phyloP scores from a whole-genome alignment of 1,284 basidiomycete genomes.

The Heterobasidion irregulare region DNA sequence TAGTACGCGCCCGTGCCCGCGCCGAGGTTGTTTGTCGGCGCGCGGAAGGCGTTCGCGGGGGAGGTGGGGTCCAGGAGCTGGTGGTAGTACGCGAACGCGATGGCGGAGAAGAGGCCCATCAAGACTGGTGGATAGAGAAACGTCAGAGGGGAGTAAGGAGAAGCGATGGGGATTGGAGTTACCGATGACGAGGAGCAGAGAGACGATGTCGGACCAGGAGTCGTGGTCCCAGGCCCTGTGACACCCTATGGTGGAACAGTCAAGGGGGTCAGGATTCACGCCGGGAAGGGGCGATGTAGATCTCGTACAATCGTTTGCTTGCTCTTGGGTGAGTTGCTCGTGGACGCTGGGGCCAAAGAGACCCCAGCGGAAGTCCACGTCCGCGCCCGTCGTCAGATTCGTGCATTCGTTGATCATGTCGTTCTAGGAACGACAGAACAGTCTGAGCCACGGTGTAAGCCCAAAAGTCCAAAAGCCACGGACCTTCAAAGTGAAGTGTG shows the following conservation, averaged over 20 bases:
- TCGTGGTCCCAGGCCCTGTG: constrained; percentile 43
- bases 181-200: constrained; percentile 46
- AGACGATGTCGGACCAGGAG: constrained; percentile 54
- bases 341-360: constrained; percentile 16
- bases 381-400: constrained; percentile 11
- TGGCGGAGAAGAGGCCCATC: constrained; percentile 46
- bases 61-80: constrained; percentile 28
- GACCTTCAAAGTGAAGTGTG: constrained; percentile 66
- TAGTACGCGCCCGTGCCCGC: constrained; percentile 27
- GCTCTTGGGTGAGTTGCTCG: constrained; percentile 22
- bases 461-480: constrained; percentile 10
- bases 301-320: constrained; percentile 40
- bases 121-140: constrained; percentile 27
- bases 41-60: constrained; percentile 24
- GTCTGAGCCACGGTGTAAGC: neutral
- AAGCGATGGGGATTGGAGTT: constrained; percentile 13
- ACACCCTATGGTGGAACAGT: constrained; percentile 37
- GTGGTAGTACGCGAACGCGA: constrained; percentile 62
- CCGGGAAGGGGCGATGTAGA: neutral
- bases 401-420: constrained; percentile 35
- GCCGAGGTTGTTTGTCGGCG: constrained; percentile 15
- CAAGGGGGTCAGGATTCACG: neutral
- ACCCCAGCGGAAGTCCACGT: constrained; percentile 15
- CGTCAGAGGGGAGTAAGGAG: constrained; percentile 4
- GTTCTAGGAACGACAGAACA: constrained; percentile 22